These are phyloP conservation scores for Neurospora tetraspora DNA, from an alignment of 495 filamentous ascomycete genomes.

Conservation along the genomic window DNA sequence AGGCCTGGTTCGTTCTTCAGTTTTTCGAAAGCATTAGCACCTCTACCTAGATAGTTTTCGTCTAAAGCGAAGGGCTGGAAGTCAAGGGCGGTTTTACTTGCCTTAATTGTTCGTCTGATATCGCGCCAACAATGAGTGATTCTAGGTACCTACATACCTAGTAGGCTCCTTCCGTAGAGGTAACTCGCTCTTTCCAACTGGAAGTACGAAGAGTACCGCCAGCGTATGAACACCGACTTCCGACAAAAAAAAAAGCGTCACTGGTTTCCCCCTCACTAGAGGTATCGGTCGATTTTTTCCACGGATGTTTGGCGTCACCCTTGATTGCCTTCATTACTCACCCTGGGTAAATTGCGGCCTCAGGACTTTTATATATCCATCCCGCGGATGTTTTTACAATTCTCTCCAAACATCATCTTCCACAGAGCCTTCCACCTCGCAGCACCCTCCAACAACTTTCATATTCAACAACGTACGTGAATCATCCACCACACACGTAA, in stretches of 20 bases:
- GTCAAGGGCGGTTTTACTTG: not conserved
- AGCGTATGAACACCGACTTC: not conserved
- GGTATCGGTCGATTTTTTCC: not conserved
- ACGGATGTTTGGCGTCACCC: not conserved
- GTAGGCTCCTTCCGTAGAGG: not conserved
- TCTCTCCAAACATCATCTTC: not conserved
- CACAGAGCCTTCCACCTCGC: not conserved
- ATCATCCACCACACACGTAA: not conserved
- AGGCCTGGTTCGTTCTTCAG: not conserved
- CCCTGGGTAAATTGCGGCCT: not conserved
- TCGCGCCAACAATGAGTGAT: not conserved
- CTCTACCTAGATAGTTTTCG: not conserved
- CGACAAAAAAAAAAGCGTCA: not conserved
- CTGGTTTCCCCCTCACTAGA: not conserved
- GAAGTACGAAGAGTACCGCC: not conserved
- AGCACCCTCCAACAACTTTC: not conserved
- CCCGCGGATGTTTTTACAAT: not conserved
- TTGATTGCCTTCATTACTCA: not conserved
- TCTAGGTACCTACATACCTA: not conserved
- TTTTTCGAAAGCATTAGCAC: not conserved
- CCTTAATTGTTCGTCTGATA: not conserved
- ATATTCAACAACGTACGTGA: not conserved
- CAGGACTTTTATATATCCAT: not conserved
- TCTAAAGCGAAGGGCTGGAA: not conserved
- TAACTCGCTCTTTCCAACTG: not conserved